Conservation (phyloP, 2,329 filamentous ascomycete genomes). For the Fusarium zealandicum region DNA sequence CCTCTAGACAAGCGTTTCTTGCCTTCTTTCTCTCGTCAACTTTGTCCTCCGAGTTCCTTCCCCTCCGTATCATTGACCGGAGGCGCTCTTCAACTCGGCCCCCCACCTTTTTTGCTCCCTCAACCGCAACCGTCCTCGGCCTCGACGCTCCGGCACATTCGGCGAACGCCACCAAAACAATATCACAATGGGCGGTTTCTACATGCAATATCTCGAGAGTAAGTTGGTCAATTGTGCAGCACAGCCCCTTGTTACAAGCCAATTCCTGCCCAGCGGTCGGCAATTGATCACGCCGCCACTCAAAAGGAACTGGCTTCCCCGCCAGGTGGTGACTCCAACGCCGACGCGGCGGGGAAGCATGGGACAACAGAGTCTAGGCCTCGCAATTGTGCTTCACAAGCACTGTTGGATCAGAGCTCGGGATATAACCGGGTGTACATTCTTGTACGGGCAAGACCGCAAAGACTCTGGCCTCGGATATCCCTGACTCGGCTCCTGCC, state of each 20-base stretch:
- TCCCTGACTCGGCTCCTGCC: no score
- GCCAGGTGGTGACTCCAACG: slow-evolving; percentile 14
- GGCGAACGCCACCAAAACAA: slow-evolving; percentile 29
- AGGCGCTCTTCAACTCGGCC: slow-evolving; percentile 27
- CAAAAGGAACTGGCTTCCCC: slow-evolving; percentile 16
- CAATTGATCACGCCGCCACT: slow-evolving; percentile 26
- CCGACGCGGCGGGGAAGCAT: background rate
- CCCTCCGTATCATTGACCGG: slow-evolving; percentile 14
- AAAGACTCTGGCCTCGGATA: no score
- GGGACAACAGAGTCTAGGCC: background rate
- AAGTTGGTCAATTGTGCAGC: slow-evolving; percentile 54
- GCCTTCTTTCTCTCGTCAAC: slow-evolving; percentile 13
- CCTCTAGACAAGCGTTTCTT: slow-evolving; percentile 36
- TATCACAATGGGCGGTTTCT: slow-evolving; percentile 67
- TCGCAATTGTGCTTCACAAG: slow-evolving; percentile 4
- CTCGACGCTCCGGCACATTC: slow-evolving; percentile 32
- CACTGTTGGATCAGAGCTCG: background rate
- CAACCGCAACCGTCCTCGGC: slow-evolving; percentile 21
- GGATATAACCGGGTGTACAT: background rate
- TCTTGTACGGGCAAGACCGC: no score
- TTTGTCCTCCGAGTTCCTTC: background rate
- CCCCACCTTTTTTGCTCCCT: slow-evolving; percentile 30
- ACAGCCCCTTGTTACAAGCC: slow-evolving; percentile 16
- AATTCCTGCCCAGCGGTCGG: slow-evolving; percentile 28
- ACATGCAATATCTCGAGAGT: slow-evolving; percentile 79